Conservation (phyloP, 23 red algal species). For the Gracilariopsis chorda region DNA sequence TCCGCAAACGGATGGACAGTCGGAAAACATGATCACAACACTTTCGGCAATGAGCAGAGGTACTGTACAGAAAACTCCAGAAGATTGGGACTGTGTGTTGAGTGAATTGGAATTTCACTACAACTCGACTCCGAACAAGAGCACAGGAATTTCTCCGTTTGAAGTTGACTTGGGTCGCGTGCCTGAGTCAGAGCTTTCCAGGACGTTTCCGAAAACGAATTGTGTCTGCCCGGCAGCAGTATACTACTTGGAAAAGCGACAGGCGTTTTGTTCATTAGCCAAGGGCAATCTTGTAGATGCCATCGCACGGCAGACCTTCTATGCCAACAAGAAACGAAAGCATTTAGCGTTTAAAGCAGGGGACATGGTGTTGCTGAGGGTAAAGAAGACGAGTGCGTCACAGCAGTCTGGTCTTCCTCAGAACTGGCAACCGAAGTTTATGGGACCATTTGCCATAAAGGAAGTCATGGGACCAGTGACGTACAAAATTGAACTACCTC, state of each 20-base stretch:
- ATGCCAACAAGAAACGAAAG: constrained; percentile 4
- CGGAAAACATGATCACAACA: constrained; percentile 6
- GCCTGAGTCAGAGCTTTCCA: neutral
- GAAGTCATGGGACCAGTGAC: constrained; percentile 29
- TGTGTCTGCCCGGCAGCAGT: neutral
- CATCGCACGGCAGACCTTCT: neutral
- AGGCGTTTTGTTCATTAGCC: neutral
- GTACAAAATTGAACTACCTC: constrained; percentile 21
- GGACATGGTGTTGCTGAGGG: constrained; percentile 4
- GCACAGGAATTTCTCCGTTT: constrained; percentile 11
- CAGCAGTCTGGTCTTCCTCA: neutral
- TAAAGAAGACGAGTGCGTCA: neutral
- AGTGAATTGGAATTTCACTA: constrained; percentile 32
- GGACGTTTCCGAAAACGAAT: neutral
- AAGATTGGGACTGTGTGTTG: constrained; percentile 11
- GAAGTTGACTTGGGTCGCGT: constrained; percentile 25
- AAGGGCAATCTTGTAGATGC: constrained; percentile 10
- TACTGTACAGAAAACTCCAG: neutral
- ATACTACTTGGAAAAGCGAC: neutral
- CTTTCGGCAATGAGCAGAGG: neutral
- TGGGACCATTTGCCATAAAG: neutral
- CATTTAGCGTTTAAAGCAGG: neutral
- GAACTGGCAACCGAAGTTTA: constrained; percentile 26
- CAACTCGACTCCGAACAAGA: neutral
- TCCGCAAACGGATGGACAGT: constrained; percentile 8